phyloP scores from a whole-genome alignment of 2,329 filamentous ascomycete species.

The Fonsecaea erecta region DNA sequence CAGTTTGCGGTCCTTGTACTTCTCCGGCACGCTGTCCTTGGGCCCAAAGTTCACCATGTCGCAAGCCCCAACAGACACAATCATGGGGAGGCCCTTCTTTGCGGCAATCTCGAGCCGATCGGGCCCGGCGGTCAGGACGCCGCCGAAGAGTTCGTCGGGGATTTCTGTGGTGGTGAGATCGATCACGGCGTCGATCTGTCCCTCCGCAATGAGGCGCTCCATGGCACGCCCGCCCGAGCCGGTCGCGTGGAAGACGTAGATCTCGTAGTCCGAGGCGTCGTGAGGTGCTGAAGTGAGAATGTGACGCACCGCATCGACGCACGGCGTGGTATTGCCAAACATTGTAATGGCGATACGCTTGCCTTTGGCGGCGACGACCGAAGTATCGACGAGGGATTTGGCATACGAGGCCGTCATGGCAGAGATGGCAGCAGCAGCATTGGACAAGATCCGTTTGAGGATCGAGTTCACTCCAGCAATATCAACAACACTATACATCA shows the following conservation, averaged over 20 bases:
- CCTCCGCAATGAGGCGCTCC: conserved; percentile 66
- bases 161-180: conserved; percentile 76
- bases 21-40: conserved; percentile 58
- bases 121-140: conserved; percentile 65
- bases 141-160: conserved; percentile 66
- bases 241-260: conserved; percentile 72
- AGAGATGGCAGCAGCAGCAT: conserved; percentile 65
- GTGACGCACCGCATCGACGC: conserved; percentile 60
- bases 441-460: conserved; percentile 62
- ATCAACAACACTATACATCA: conserved; percentile 75
- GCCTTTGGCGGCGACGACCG: conserved; percentile 38
- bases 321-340: conserved; percentile 75
- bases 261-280: conserved; percentile 53
- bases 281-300: conserved; percentile 36
- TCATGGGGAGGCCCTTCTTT: conserved; percentile 61
- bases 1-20: conserved; percentile 58
- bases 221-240: conserved; percentile 71
- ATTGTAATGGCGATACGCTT: conserved; percentile 69
- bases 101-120: conserved; percentile 63
- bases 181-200: conserved; percentile 66
- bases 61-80: conserved; percentile 60
- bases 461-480: conserved; percentile 68
- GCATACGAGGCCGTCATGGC: conserved; percentile 61
- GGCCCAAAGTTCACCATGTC: conserved; percentile 71
- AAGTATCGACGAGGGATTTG: conserved; percentile 12